phyloP scores from a whole-genome alignment of 2,329 filamentous ascomycete genomes.

The Coleophoma eucalyptorum region DNA sequence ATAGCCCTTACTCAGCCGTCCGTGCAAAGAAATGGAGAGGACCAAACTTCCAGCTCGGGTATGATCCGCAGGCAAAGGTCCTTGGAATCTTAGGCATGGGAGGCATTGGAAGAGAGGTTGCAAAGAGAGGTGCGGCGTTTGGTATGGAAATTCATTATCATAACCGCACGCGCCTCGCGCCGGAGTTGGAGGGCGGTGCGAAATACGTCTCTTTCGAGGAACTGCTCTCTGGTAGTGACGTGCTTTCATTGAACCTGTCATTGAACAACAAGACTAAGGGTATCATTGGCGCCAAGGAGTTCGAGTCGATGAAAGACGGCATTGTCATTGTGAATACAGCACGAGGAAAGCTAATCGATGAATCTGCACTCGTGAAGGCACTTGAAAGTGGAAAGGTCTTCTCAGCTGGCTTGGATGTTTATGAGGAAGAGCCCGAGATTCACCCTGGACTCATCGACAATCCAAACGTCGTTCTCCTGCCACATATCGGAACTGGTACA shows the following conservation, averaged over 20 bases:
- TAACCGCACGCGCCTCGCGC: constrained; percentile 60
- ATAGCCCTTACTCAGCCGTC: constrained; percentile 44
- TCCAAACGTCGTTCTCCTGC: constrained; percentile 67
- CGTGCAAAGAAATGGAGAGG: constrained; percentile 61
- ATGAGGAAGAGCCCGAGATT: constrained; percentile 72
- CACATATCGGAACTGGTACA: constrained; percentile 82
- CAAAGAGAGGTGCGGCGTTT: constrained; percentile 66
- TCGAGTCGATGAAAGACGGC: constrained; percentile 71
- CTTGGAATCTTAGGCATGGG: constrained; percentile 84
- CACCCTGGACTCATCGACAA: constrained; percentile 71
- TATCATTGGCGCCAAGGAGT: constrained; percentile 66
- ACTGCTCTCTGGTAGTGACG: constrained; percentile 64
- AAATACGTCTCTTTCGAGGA: constrained; percentile 70
- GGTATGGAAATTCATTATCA: constrained; percentile 73
- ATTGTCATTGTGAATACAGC: constrained; percentile 80
- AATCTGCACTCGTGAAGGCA: constrained; percentile 70
- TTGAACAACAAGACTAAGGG: constrained; percentile 64
- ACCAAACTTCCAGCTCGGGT: constrained; percentile 40
- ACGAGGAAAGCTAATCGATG: constrained; percentile 75
- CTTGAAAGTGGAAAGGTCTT: constrained; percentile 64
- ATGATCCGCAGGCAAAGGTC: constrained; percentile 72
- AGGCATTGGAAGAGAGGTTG: constrained; percentile 73
- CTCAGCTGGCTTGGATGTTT: constrained; percentile 74
- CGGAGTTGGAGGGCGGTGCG: constrained; percentile 48
- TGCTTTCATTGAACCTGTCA: constrained; percentile 74